Base-by-base conservation (phyloP, 2,329 filamentous ascomycete genomes). In the Alternaria metachromatica region DNA sequence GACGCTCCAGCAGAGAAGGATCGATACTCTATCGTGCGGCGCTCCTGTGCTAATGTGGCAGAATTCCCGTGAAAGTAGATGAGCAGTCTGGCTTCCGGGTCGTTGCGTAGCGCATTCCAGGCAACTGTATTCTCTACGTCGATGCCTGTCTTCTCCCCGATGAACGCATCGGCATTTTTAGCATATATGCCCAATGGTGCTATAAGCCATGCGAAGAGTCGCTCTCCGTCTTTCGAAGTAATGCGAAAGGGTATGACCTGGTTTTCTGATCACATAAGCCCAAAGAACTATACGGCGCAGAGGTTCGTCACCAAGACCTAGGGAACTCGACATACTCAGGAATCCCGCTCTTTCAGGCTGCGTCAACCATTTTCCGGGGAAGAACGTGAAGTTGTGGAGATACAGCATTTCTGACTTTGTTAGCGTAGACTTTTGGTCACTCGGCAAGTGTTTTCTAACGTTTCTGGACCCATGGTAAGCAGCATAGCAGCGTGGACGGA, bases 121-220 rank as follows among this genome's bases (percentile, higher is more conserved):
- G 84, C 82, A 15, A 81, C 68, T 2, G 82, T 85, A 13, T 82
- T 67, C 20, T 82, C 84, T 55, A 87, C 81, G 65, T 84, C 57
- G 9, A 64, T 58, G 6, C 58, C 62, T 18, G 68, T 55, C 12
- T 66, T 64, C 12, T 83, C 81, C 10, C 84, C 80, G 70, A 95
- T 89, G 11, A 96, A 83, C 3, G 81, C 80, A 13, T 85, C 80
- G 69, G 93, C 89, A 71, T 96, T 86, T 66, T 89, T 85, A 8
- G 88, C 84, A 76, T 96, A 97, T 0, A 93, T 81, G 28, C 90
- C 88, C 6, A 96, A 81, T 0, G 95, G 95, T 51, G 97, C 82
- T 55, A 97, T 86, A 73, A 97, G 94, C 95, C 95, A 98, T n/a
- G 92, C 91, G 76, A 96, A 96, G 8, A 97, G 82, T 2, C 84